Conservation (phyloP, 495 filamentous ascomycete species). For the Aspergillus sparsus region DNA sequence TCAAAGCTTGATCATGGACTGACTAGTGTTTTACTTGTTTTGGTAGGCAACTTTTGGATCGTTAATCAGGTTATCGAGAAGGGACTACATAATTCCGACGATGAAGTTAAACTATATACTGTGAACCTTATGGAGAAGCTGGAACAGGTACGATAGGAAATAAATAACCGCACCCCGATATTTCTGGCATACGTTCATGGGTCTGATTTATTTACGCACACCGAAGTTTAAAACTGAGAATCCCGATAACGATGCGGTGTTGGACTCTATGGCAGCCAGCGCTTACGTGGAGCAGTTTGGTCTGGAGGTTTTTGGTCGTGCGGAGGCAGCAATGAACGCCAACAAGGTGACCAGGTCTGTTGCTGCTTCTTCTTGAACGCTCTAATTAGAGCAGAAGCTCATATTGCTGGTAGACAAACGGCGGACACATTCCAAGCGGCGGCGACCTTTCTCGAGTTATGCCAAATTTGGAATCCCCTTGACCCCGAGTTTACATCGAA, state of each 20-base stretch:
- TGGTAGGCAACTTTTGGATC: slow-evolving; percentile 83
- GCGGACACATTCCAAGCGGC: slow-evolving; percentile 91
- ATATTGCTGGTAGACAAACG: slow-evolving; percentile 67
- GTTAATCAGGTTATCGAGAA: slow-evolving; percentile 86
- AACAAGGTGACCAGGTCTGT: slow-evolving; percentile 81
- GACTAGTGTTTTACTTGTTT: slow-evolving; percentile 8
- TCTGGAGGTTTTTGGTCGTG: slow-evolving; percentile 80
- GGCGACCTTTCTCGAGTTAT: slow-evolving; percentile 84
- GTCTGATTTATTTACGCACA: slow-evolving; percentile 15
- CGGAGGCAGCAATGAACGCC: slow-evolving; percentile 75
- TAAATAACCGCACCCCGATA: neutral
- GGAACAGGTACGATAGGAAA: slow-evolving; percentile 69
- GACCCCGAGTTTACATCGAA: slow-evolving; percentile 80
- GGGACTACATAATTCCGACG: slow-evolving; percentile 71
- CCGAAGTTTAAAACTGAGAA: slow-evolving; percentile 66
- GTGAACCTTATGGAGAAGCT: slow-evolving; percentile 87
- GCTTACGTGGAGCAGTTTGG: slow-evolving; percentile 95
- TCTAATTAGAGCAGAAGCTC: neutral
- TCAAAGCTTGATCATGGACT: slow-evolving; percentile 7
- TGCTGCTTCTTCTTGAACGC: neutral
- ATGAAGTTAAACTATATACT: slow-evolving; percentile 76
- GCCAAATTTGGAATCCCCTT: slow-evolving; percentile 75
- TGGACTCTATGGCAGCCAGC: slow-evolving; percentile 79
- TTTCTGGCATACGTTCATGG: neutral
- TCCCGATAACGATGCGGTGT: slow-evolving; percentile 67